phyloP scores from a whole-genome alignment of 2,329 filamentous ascomycete genomes.

The Mycocentrospora acerina region DNA sequence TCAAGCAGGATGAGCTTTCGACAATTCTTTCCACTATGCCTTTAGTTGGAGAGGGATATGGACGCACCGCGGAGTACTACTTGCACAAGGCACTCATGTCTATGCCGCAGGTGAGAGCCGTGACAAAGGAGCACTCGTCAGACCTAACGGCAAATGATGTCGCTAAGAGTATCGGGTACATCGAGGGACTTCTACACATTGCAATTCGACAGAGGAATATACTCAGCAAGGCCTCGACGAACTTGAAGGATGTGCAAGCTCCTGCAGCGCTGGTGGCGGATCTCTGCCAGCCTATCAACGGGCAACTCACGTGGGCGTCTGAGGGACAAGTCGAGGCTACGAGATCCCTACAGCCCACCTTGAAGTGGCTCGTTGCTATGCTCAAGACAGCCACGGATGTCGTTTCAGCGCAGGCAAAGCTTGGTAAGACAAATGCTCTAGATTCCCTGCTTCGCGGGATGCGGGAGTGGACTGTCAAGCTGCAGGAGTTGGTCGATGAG shows the following conservation, averaged over 20 bases:
- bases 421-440: constrained; percentile 52
- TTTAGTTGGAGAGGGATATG: constrained; percentile 28
- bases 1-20: constrained; percentile 70
- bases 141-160: constrained; percentile 83
- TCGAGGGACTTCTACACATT: constrained; percentile 82
- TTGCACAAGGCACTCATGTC: constrained; percentile 79
- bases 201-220: constrained; percentile 60
- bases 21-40: constrained; percentile 63
- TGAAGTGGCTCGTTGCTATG: constrained; percentile 69
- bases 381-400: constrained; percentile 63
- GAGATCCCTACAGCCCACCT: constrained; percentile 15
- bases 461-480: constrained; percentile 23
- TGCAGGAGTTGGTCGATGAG: constrained; percentile 16
- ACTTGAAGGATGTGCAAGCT: constrained; percentile 41
- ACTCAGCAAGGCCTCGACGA: constrained; percentile 30
- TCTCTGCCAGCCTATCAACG: constrained; percentile 23
- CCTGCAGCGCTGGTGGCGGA: constrained; percentile 39
- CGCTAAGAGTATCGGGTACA: constrained; percentile 73
- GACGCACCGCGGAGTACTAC: constrained; percentile 61
- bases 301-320: constrained; percentile 18
- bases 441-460: constrained; percentile 25
- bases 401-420: constrained; percentile 65
- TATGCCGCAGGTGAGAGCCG: constrained; percentile 66
- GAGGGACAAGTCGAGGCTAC: constrained; percentile 11
- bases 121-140: constrained; percentile 73